A percentile compares a stretch with the other conserved stretches of the same genome.
Evolutionary conservation across 495 filamentous ascomycete genomes (phyloP).

Genomic region (Collariella sp.): DNA sequence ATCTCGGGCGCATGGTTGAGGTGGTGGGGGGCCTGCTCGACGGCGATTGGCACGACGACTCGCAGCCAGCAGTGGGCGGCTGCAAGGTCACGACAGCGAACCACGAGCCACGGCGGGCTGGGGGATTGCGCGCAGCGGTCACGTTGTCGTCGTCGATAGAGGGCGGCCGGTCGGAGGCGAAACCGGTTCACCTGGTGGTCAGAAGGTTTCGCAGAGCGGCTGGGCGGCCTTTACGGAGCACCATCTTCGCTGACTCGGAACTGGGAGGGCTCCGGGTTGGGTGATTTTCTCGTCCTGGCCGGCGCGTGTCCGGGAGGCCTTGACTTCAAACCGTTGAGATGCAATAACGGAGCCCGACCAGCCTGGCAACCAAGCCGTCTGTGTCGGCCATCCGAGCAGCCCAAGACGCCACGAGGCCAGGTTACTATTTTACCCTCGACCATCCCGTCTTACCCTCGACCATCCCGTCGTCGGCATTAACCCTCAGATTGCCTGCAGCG

Average conservation of each 20-base stretch:
- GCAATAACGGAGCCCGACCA: slow-evolving; percentile 1
- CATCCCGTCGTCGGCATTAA: neutral
- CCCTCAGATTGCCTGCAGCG: no score
- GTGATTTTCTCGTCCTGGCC: neutral
- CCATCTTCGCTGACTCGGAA: neutral
- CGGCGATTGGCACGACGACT: neutral
- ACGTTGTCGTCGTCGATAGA: no score
- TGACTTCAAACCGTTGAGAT: neutral
- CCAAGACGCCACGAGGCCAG: neutral
- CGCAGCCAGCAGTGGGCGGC: neutral
- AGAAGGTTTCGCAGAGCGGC: neutral
- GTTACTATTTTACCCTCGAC: neutral
- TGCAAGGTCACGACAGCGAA: neutral
- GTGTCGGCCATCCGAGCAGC: neutral
- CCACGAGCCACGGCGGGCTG: neutral
- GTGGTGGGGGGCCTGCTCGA: neutral
- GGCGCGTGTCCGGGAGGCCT: neutral
- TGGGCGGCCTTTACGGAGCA: neutral
- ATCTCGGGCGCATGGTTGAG: neutral
- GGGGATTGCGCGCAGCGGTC: neutral
- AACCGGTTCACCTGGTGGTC: neutral
- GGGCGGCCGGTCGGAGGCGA: neutral
- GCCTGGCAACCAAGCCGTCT: neutral
- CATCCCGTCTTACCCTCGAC: no score
- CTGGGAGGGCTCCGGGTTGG: neutral